Evolutionary conservation across 768 basidiomycete species (phyloP).

Genomic region (Boletus rubroflammeus): DNA sequence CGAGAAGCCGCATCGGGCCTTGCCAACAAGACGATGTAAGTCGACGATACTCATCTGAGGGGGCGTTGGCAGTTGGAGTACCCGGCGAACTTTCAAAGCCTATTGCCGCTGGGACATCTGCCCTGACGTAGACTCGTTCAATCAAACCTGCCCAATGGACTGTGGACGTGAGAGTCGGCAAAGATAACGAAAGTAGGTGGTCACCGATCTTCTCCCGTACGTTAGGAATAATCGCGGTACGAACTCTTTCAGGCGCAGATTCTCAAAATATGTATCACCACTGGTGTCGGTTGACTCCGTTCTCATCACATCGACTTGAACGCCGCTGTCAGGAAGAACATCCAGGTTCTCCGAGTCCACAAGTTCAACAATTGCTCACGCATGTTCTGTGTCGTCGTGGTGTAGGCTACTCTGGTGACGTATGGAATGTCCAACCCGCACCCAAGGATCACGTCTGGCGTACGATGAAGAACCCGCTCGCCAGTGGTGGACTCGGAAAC

Average conservation of each 20-base stretch:
- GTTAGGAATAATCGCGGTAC: too few species aligned
- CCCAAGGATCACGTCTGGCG: conserved; percentile 85
- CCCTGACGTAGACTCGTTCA: conserved; percentile 72
- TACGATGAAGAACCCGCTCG: conserved; percentile 71
- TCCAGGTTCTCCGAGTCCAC: conserved; percentile 66
- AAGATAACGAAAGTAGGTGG: not conserved
- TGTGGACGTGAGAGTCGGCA: conserved; percentile 69
- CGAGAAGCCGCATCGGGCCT: conserved; percentile 65
- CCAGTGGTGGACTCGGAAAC: conserved; percentile 78
- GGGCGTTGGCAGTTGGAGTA: conserved; percentile 82
- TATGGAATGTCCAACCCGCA: conserved; percentile 85
- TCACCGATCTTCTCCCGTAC: not conserved
- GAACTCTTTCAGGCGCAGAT: too few species aligned
- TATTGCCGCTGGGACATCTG: conserved; percentile 78
- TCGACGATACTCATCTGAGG: conserved; percentile 55
- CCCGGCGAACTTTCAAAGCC: conserved; percentile 85
- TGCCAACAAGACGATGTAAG: conserved; percentile 52
- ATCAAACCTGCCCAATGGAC: conserved; percentile 72
- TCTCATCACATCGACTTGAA: conserved; percentile 88
- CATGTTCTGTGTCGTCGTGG: not conserved
- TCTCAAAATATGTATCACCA: too few species aligned
- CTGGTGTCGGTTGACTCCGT: too few species aligned
- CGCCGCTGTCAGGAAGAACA: conserved; percentile 72
- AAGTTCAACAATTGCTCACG: not conserved
- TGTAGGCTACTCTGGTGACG: conserved; percentile 47